Evolutionary conservation across 2,329 filamentous ascomycete species (phyloP), one percentile per base, ranked within the genome.

Genomic region (Xylaria sp.): DNA sequence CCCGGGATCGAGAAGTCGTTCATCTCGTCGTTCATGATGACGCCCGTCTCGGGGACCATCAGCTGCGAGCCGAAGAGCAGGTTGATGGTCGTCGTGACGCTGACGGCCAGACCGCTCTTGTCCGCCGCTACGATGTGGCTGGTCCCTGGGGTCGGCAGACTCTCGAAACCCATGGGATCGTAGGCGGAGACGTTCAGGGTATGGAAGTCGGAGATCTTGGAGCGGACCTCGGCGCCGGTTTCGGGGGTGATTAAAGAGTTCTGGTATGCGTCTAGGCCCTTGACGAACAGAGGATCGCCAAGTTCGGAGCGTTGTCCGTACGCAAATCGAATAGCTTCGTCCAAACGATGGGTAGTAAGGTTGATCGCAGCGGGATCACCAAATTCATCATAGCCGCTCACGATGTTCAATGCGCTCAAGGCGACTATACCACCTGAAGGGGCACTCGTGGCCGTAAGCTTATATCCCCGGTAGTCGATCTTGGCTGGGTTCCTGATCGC

Each of bases 321-420:
- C 0, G 89, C 92, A 76, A 94, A 97, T 7, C 92, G 85, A 68
- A 97, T 91, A 1, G 93, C 91, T 82, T 97, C 93, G 71, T 95
- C 90, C n/a, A 97, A 81, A 0, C 91, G 85, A 77, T 97, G 93
- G 0, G 91, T 93, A 46, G 89, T 93, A 0, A 93, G 77, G 71
- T 86, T 86, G 57, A 82, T 81, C 2, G 83, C 80, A 1, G 82
- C 80, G 1, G 85, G 80, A 13, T 88, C 81, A 20, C 88, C 89
- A 57, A 95, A 89, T 26, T 83, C 84, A 0, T 87, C 81, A 75
- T 93, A 97, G 0, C 92, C 92, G 69, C 90, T 86, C 49, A 95
- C 80, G 28, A 90, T 92, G 66, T 96, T 97, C 74, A 97, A 80
- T 0, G 89, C 86, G n/a, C 88, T 88, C 68, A 94, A 81, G 0